Base-by-base conservation (phyloP, 805 yeast species). In the Scheffersomyces lignosus region DNA sequence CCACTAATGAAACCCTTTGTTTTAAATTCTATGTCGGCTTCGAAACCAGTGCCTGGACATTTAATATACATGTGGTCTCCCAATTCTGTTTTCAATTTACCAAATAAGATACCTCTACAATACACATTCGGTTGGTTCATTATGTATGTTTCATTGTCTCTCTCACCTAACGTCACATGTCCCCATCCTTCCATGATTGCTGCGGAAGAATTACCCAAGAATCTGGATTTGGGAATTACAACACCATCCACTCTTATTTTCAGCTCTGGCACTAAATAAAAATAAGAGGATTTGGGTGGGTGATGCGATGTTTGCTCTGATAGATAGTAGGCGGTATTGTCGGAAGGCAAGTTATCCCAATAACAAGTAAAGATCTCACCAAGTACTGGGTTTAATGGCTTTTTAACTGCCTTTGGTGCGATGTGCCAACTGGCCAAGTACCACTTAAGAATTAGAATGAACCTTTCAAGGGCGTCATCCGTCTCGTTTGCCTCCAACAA, bases 241-340 rank as follows among this genome's bases (percentile, higher is more conserved):
- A 84, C 75, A 20, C 99, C 99, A 54, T 93, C 99, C 15, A 83
- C 88, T 44, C 93, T 77, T 40, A 93, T 86, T 48, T 78, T 78
- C 40, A 77, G 76, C 39, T 80, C 84, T 0, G 99, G 99, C 25
- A 87, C 76, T 62, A 83, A 70, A 58, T 87, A 93, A 56, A 89
- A 93, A 62, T 91, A 93, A 0, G 96, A 83, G 0, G 96, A 87
- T 58, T 93, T 85, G 10, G 99, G 99, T n/a, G 99, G 98, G 58
- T 93, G 99, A 55, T 93, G 99, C 22, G 96, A 86, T 0, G 97
- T 90, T 61, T 93, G 99, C 60, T 93, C 99, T 1, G 97, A 73
- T 15, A 91, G 63, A 59, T 91, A 93, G 58, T 77, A 91, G 0
- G 96, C 96, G 34, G 75, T 75, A 4, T 73, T 58, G 20, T 74